Evolutionary conservation across 139 green algal genomes (phyloP).

Genomic region (Gonium pectorale): DNA sequence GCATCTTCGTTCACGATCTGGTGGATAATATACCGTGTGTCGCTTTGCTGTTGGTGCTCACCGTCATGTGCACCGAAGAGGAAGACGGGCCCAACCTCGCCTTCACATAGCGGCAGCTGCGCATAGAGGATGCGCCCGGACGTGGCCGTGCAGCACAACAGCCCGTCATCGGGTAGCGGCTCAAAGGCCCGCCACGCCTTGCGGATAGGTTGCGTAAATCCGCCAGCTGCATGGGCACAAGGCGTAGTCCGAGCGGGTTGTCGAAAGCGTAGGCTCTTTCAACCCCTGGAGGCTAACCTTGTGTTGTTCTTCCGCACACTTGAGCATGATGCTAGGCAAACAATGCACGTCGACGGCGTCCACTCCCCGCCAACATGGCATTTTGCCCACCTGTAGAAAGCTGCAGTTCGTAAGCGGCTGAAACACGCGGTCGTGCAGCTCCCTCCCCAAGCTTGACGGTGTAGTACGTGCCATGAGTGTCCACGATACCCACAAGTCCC

Average conservation of each 20-base stretch:
- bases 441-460: background rate
- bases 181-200: slow-evolving; percentile 39
- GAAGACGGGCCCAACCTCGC: slow-evolving; percentile 36
- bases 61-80: slow-evolving; percentile 44
- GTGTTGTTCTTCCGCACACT: too few species aligned
- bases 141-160: slow-evolving; percentile 18
- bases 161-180: slow-evolving; percentile 24
- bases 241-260: too few species aligned
- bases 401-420: slow-evolving; percentile 12
- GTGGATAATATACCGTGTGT: too few species aligned
- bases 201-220: slow-evolving; percentile 12
- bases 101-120: slow-evolving; percentile 38
- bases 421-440: background rate
- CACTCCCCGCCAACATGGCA: too few species aligned
- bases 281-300: too few species aligned
- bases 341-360: too few species aligned
- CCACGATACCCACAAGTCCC: background rate
- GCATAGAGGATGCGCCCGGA: slow-evolving; percentile 46
- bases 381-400: slow-evolving; percentile 5
- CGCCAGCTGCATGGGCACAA: background rate
- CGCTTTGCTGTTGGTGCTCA: background rate
- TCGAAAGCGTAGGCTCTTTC: too few species aligned
- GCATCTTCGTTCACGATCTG: too few species aligned
- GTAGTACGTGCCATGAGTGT: background rate
- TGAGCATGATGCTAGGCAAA: too few species aligned